These are phyloP conservation scores for Filobasidium wieringae DNA, from an alignment of 768 basidiomycete genomes.

Conservation along the genomic window DNA sequence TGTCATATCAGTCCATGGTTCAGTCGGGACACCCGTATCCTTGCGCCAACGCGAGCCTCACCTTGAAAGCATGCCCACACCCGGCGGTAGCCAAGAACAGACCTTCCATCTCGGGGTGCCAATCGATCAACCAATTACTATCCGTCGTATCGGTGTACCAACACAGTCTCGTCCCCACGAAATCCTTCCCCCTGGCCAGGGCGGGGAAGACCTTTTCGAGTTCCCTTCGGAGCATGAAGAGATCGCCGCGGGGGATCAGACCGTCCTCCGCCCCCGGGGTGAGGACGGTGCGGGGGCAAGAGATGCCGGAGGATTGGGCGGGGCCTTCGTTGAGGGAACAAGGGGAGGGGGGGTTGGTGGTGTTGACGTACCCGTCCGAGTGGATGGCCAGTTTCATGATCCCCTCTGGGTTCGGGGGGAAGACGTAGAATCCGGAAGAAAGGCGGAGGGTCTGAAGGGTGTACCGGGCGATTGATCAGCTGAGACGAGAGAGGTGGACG, in stretches of 20 bases:
- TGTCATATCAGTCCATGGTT: constrained; percentile 18
- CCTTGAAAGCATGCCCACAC: constrained; percentile 82
- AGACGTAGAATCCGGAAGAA: constrained; percentile 62
- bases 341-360: constrained; percentile 37
- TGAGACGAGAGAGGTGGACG: not conserved
- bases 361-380: constrained; percentile 53
- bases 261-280: constrained; percentile 49
- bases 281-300: constrained; percentile 62
- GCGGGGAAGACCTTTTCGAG: constrained; percentile 60
- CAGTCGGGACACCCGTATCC: not conserved
- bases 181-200: constrained; percentile 55
- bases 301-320: constrained; percentile 41
- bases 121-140: constrained; percentile 80
- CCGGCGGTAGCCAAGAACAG: constrained; percentile 76
- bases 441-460: constrained; percentile 63
- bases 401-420: constrained; percentile 45
- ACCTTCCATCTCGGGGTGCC: constrained; percentile 46
- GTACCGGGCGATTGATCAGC: not conserved
- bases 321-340: constrained; percentile 28
- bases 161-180: constrained; percentile 65
- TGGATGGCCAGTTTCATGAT: constrained; percentile 72
- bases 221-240: constrained; percentile 46
- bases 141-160: constrained; percentile 89
- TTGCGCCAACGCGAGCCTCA: constrained; percentile 34
- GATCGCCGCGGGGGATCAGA: constrained; percentile 55